A percentile compares a stretch with the other conserved stretches of the same genome.
phyloP scores from a whole-genome alignment of 495 filamentous ascomycete genomes.

The Penicillium argentinense region DNA sequence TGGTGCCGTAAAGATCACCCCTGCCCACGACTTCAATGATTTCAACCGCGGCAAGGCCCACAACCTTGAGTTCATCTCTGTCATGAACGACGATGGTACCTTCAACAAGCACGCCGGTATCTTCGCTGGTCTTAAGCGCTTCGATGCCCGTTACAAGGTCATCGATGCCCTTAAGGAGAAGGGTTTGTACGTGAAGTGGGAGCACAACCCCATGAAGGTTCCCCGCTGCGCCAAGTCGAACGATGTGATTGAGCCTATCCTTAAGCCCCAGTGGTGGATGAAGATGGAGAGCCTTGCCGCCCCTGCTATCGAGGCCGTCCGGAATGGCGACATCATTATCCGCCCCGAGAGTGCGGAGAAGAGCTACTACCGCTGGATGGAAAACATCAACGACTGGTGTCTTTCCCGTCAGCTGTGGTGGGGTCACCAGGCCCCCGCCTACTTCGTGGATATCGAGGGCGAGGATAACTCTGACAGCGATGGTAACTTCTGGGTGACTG shows the following conservation, averaged over 20 bases:
- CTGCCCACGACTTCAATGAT: constrained; percentile 78
- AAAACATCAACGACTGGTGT: constrained; percentile 79
- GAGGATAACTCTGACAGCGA: constrained; percentile 53
- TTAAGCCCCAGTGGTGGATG: constrained; percentile 83
- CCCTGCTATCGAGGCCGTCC: constrained; percentile 65
- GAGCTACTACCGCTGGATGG: constrained; percentile 72
- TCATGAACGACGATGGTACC: constrained; percentile 60
- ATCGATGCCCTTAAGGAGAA: constrained; percentile 67
- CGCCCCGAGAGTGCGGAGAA: constrained; percentile 67
- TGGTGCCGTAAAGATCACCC: constrained; percentile 78
- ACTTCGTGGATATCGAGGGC: constrained; percentile 68
- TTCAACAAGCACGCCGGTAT: constrained; percentile 63
- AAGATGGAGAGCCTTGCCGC: constrained; percentile 60
- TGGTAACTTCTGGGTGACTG: constrained; percentile 66
- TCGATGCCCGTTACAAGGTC: constrained; percentile 72
- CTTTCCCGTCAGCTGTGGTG: constrained; percentile 82
- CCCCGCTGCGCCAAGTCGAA: constrained; percentile 71
- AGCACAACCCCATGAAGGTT: constrained; percentile 78
- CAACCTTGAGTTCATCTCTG: constrained; percentile 53
- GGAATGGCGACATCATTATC: constrained; percentile 68
- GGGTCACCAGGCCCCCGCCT: constrained; percentile 78
- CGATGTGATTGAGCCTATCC: constrained; percentile 76
- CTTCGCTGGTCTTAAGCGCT: constrained; percentile 69
- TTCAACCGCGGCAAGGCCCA: constrained; percentile 69
- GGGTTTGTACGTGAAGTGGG: constrained; percentile 74